These are phyloP conservation scores for Microascus cirrosus DNA, from an alignment of 2,329 filamentous ascomycete species.

Conservation along the genomic window DNA sequence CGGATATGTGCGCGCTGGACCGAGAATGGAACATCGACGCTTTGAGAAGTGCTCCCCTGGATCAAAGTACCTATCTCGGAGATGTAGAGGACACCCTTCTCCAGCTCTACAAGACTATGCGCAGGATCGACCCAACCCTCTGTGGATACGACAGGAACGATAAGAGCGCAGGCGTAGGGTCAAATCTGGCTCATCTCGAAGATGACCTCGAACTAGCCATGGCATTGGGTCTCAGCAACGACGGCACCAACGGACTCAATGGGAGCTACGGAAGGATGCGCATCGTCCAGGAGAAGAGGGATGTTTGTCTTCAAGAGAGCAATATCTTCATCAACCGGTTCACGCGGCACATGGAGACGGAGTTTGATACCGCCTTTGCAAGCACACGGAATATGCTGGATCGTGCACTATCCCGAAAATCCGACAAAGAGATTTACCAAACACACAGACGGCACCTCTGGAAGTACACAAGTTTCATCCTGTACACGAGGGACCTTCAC, in stretches of 20 bases:
- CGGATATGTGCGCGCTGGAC: slow-evolving; percentile 85
- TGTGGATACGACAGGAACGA: slow-evolving; percentile 39
- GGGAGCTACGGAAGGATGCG: slow-evolving; percentile 82
- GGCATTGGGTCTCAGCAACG: slow-evolving; percentile 11
- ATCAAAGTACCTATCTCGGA: slow-evolving; percentile 57
- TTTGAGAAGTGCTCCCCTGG: slow-evolving; percentile 62
- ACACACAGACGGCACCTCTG: slow-evolving; percentile 64
- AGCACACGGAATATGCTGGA: slow-evolving; percentile 57
- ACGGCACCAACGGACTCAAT: slow-evolving; percentile 43
- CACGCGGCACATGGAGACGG: slow-evolving; percentile 69
- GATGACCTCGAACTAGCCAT: slow-evolving; percentile 3
- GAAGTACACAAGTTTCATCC: slow-evolving; percentile 77
- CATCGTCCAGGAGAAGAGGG: slow-evolving; percentile 87
- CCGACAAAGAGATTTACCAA: slow-evolving; percentile 64
- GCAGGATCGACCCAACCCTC: slow-evolving; percentile 80
- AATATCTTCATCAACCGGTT: slow-evolving; percentile 67
- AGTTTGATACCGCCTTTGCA: slow-evolving; percentile 66
- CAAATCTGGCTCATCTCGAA: slow-evolving; percentile 11
- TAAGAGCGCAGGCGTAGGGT: slow-evolving; percentile 32
- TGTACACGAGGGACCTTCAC: slow-evolving; percentile 83
- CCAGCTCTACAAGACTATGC: slow-evolving; percentile 81
- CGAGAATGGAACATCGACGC: slow-evolving; percentile 56
- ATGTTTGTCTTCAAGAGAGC: slow-evolving; percentile 72
- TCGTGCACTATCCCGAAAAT: slow-evolving; percentile 49
- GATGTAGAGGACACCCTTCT: slow-evolving; percentile 70